These are phyloP conservation scores for Sinapis alba DNA, from an alignment of 441 rosid genomes.

Conservation along the genomic window DNA sequence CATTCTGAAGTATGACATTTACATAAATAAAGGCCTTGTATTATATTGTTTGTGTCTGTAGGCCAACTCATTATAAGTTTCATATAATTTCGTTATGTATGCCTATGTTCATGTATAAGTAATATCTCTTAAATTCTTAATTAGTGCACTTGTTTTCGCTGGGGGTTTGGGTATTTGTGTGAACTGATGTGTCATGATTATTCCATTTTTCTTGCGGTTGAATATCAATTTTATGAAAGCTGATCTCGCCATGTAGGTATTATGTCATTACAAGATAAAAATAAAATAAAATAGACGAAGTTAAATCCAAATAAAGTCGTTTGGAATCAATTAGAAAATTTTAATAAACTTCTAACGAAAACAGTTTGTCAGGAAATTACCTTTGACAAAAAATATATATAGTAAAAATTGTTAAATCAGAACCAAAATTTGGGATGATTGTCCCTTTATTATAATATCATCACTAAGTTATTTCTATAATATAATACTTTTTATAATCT, in stretches of 20 bases:
- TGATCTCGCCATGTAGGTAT: background rate
- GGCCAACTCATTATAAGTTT: slow-evolving; percentile 3
- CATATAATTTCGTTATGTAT: slow-evolving; percentile 14
- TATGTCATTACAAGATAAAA: background rate
- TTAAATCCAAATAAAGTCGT: no score
- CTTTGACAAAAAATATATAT: no score
- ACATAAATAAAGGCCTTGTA: slow-evolving; percentile 27
- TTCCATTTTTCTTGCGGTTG: background rate
- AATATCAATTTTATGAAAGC: background rate
- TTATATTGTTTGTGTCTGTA: slow-evolving; percentile 14
- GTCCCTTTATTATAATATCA: no score
- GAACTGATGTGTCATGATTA: background rate
- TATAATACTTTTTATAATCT: no score
- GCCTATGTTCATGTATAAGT: background rate
- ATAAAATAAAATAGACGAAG: no score
- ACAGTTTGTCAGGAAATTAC: no score
- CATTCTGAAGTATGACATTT: background rate
- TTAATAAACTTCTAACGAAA: no score
- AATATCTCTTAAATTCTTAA: background rate
- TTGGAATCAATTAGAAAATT: no score
- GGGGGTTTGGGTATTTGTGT: slow-evolving; percentile 6
- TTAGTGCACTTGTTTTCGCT: background rate
- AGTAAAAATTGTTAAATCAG: no score
- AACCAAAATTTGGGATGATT: no score
- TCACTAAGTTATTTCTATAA: no score